These are phyloP conservation scores for Orbilia quercus DNA, from an alignment of 2,329 filamentous ascomycete species.

Conservation along the genomic window DNA sequence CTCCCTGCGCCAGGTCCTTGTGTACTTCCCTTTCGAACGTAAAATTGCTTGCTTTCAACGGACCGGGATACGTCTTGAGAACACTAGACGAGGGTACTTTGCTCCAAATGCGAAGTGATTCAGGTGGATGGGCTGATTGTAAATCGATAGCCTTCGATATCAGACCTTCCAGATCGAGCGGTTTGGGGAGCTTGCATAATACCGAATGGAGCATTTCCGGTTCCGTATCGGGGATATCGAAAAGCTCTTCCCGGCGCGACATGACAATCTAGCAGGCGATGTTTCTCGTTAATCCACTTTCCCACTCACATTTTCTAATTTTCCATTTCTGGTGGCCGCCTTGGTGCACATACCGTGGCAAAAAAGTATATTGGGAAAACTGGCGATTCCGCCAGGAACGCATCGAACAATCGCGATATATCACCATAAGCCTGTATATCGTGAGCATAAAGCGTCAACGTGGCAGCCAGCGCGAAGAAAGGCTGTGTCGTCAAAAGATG, in stretches of 20 bases:
- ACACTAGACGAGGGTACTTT: constrained; percentile 79
- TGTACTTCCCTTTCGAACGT: constrained; percentile 58
- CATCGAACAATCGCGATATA: constrained; percentile 92
- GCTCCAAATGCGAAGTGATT: constrained; percentile 77
- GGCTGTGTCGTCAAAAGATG: constrained; percentile 84
- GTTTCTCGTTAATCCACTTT: constrained; percentile 20
- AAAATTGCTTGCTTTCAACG: constrained; percentile 68
- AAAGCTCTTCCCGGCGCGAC: constrained; percentile 81
- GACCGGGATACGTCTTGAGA: constrained; percentile 80
- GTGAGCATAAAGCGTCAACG: constrained; percentile 94
- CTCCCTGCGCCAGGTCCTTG: constrained; percentile 71
- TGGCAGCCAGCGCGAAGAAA: constrained; percentile 92
- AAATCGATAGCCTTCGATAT: constrained; percentile 75
- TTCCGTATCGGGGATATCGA: constrained; percentile 83
- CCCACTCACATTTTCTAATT: no score
- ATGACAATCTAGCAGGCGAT: constrained; percentile 74
- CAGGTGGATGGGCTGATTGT: constrained; percentile 76
- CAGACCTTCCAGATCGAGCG: constrained; percentile 81
- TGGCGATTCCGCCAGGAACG: constrained; percentile 82
- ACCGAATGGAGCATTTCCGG: constrained; percentile 92
- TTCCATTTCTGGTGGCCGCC: no score
- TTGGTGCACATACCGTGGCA: constrained; percentile 67
- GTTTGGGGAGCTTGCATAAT: constrained; percentile 84
- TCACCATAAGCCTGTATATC: constrained; percentile 90
- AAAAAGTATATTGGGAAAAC: constrained; percentile 89